Percentiles rank a stretch among this genome's conserved stretches.
Evolutionary conservation across 352 stramenopile species (phyloP).

Genomic region (Elongisporangium anandrum): DNA sequence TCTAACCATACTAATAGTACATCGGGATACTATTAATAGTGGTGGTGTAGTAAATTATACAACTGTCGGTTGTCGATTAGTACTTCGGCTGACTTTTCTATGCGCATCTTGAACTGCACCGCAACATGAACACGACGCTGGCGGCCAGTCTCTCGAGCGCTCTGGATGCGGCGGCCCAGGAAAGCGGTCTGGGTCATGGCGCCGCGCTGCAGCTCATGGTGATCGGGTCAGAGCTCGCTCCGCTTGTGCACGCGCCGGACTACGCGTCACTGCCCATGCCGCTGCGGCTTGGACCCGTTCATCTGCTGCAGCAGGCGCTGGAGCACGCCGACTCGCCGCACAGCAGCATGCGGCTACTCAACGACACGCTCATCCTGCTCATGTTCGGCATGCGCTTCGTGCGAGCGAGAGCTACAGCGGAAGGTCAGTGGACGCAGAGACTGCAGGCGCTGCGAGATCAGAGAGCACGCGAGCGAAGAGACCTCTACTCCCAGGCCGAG

Average conservation of each 20-base stretch:
- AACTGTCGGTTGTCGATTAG: too few relatives aligned
- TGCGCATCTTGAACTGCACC: neutral
- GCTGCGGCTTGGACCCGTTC: slow-evolving; percentile 24
- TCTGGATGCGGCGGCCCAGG: neutral
- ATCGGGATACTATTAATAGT: too few relatives aligned
- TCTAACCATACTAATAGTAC: too few relatives aligned
- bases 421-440: slow-evolving; percentile 7
- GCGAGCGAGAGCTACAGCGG: slow-evolving; percentile 11
- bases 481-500: slow-evolving; percentile 16
- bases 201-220: slow-evolving; percentile 21
- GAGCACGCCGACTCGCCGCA: slow-evolving; percentile 29
- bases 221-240: slow-evolving; percentile 12
- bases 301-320: slow-evolving; percentile 20
- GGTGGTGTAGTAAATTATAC: too few relatives aligned
- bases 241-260: slow-evolving; percentile 16
- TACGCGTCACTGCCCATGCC: slow-evolving; percentile 18
- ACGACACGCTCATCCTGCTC: slow-evolving; percentile 44
- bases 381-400: slow-evolving; percentile 41
- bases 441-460: slow-evolving; percentile 6
- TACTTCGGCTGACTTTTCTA: neutral
- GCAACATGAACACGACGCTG: neutral
- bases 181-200: neutral
- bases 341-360: slow-evolving; percentile 25
- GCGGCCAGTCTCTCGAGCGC: neutral
- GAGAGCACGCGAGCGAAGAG: slow-evolving; percentile 8